Evolutionary conservation across 2,329 filamentous ascomycete genomes (phyloP), one percentile per base, ranked within the genome.

Genomic region (Trichoderma hamatum): DNA sequence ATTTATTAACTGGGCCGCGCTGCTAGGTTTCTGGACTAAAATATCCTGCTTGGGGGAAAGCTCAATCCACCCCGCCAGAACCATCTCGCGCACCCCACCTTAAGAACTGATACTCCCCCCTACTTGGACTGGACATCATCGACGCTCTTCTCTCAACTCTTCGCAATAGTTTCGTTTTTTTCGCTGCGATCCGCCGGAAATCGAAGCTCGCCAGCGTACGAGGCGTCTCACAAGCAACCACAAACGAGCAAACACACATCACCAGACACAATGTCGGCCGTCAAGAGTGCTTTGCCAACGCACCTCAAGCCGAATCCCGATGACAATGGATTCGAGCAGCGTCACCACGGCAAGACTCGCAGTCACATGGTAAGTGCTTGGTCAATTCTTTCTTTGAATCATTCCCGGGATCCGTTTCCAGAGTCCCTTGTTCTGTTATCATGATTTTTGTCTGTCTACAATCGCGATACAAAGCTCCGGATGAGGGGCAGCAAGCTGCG

Each of bases 291-390:
- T 72, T 84, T 97, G 75, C 93, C 94, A 73, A 86, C 92, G 54
- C 95, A 96, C 85, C 87, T 97, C 76, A 95, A 93, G 87, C 86
- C 89, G 43, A 82, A 82, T 69, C 77, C 78, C 70, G 82, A 85
- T 61, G 83, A 84, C 71, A 77, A 77, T 72, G 83, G 83, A 72
- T 85, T 89, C 73, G 82, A 86, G 75, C 84, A 85, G 72, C 89
- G 90, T 79, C 92, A 93, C 79, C 91, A 94, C 81, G 92, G 92
- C 83, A 94, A 94, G 88, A 92, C 91, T 74, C 90, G 92, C 81
- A 93, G 91, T 71, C 92, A 94, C 82, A 92, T 94, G 89, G 92
- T 92, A 83, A 88, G 91, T 89, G 32, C 19, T 34, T 89, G 56
- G 4, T 34, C 43, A 49, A 60, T 26, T 49, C 34, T 69, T 54